Evolutionary conservation across 2,329 filamentous ascomycete genomes (phyloP), one percentile per base, ranked within the genome.

Genomic region (Pseudocercospora eumusae): DNA sequence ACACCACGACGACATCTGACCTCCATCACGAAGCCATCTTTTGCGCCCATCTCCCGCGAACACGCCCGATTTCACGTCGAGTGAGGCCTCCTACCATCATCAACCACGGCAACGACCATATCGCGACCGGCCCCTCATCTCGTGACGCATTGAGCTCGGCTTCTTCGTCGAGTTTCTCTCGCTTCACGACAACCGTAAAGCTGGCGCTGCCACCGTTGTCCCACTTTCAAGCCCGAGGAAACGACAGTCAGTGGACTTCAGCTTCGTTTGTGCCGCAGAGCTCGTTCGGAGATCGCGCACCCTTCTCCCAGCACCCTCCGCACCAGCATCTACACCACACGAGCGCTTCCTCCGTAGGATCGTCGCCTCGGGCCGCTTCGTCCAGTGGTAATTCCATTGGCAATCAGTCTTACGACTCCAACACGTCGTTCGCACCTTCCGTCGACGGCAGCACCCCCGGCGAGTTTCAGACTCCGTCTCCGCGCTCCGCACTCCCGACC

Each of bases 151-250:
- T 54, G 52, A 57, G 63, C 63, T 68, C 65, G 65, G 57, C 63
- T 58, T 54, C 33, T 21, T 31, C 31, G 62, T 67, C 64, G 66
- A 67, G 61, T 58, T 63, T 58, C 59, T 59, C 5, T 53, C 25
- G 40, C 21, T 49, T 47, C 50, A 25, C 59, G 20, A 27, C 68
- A 68, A 89, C 87, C 90, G 91, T 86, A 88, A 95, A 93, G 84
- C 91, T 96, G 91, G 91, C 93, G 90, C 87, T 93, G 79, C 90
- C 91, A 81, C 90, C 90, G 81, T 89, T 92, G 76, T 89, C 89
- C 75, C 88, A 91, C 82, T 86, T 90, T 82, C 88, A 91, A 50
- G 86, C 88, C 85, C 88, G 90, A 86, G 88, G 88, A 82, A 83
- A 85, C 79, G 88, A 93, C 79, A 82, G 82, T 69, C 78, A 81